Base-by-base conservation (phyloP, 2,329 filamentous ascomycete genomes). In the Pseudogymnoascus sp. region DNA sequence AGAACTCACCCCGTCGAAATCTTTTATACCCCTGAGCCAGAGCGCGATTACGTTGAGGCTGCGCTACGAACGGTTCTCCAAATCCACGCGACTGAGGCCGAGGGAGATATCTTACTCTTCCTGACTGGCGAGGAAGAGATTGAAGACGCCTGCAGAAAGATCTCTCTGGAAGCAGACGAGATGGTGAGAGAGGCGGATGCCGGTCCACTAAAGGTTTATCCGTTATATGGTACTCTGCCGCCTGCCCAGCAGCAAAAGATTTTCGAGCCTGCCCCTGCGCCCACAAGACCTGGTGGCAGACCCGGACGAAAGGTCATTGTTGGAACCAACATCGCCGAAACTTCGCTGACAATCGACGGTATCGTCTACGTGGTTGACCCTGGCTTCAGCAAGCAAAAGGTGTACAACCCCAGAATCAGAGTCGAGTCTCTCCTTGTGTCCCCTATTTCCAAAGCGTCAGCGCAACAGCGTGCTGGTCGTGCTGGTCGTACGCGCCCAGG, bases 301-400 rank as follows among this genome's bases (percentile, higher is more conserved):
- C 90, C 94, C 0, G 94, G 94, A n/a, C 84, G 94, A 64, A 99
- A 99, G 75, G 87, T 87, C 72, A 95, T 99, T 68, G 83, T 99
- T 30, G 90, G 92, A 8, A 99, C 94, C 67, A 99, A 99, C 75
- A 99, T 99, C 74, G 94, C 94, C 47, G 94, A 99, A 78, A 99
- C 94, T 0, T 93, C 88, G 70, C 84, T 99, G 75, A 99, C 94
- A 54, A 99, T 99, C 64, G 94, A 99, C 72, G 94, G 94, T 73
- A 99, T 99, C 65, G 94, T 99, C 36, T 99, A 97, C 71, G 94
- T 99, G 35, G 93, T 99, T n/a, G 94, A 99, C 71, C 93, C 94
- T 2, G 94, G 94, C 36, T 99, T 99, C 79, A 96, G 92, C 78
- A 99, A 99, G 79, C 94, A 99, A 72, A 99, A 97, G 77, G 94